Base-by-base conservation (phyloP, 176 grass and related monocot species). In the Tillandsia fasciculata region DNA sequence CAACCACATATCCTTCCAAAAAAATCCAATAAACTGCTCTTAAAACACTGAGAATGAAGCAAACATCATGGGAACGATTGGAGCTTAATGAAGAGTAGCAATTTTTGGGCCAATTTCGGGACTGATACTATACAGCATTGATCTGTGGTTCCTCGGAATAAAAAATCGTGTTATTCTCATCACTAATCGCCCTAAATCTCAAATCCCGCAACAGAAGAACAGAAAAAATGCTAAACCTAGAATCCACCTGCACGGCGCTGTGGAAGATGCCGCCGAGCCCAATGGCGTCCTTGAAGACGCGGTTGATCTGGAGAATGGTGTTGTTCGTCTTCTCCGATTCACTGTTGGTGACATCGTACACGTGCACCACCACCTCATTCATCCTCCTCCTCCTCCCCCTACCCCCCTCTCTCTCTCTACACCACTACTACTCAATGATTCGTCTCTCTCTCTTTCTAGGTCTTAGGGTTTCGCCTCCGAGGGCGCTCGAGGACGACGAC, bases 241-340 rank as follows among this genome's bases (percentile, higher is more conserved):
- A 54, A 54, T 15, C 8, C 12, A 88, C 87, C 79, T 85, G 76
- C 68, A 89, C 76, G 57, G 87, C 82, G 64, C 76, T 89, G 68
- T 85, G 87, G 82, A 89, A 82, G 87, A 89, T 79, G 72, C 87
- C 82, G 42, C 79, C 79, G 53, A 89, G 68, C 23, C 87, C 87
- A 13, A 89, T 79, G 79, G 67, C 79, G 20, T 85, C 87, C 68
- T 82, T 82, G 72, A 89, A 89, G 82, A 85, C 53, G 51, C 87
- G 76, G 73, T 89, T 89, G 82, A 89, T 79, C 50, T 85, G 70
- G 50, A 89, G 51, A 28, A 89, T 67, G 82, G 79, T 66, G 68
- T 65, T 48, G 64, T 68, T 73, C 18, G 65, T 14, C 12, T 72
- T 77, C 65, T 89, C 82, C 54, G 69, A 49, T 17, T 56, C 76